Evolutionary conservation across 495 filamentous ascomycete species (phyloP).

Genomic region (Xylaria nigripes): DNA sequence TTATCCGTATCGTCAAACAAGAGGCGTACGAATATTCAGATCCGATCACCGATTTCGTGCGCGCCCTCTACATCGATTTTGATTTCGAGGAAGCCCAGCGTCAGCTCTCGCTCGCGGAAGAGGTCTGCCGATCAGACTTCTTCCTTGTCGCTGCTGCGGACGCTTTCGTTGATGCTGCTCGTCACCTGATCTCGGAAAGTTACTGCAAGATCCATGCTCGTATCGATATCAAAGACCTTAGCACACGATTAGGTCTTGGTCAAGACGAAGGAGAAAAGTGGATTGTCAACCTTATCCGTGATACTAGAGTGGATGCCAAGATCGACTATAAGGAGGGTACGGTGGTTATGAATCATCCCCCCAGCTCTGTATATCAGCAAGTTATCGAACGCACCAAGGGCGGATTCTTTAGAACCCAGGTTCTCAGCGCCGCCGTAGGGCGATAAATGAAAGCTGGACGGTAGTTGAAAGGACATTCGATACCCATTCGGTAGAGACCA

Average conservation of each 20-base stretch:
- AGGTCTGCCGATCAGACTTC: constrained; percentile 87
- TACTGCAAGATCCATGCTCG: constrained; percentile 99
- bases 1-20: constrained; percentile 88
- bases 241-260: constrained; percentile 76
- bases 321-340: constrained; percentile 98
- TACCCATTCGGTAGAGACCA: constrained; percentile 18
- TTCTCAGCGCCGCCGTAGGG: constrained; percentile 51
- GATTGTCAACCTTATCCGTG: constrained; percentile 98
- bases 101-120: constrained; percentile 82
- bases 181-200: constrained; percentile 92
- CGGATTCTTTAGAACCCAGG: constrained; percentile 81
- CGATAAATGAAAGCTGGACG: not conserved
- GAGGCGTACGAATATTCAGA: constrained; percentile 96
- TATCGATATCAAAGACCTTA: constrained; percentile 96
- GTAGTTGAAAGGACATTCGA: constrained; percentile 9
- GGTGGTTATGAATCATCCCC: constrained; percentile 98
- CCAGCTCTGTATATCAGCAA: constrained; percentile 96
- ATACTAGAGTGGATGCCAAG: constrained; percentile 95
- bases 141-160: constrained; percentile 83
- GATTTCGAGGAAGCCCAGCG: constrained; percentile 97
- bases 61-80: constrained; percentile 94
- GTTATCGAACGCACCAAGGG: constrained; percentile 96
- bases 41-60: constrained; percentile 90
- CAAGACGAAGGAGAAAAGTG: constrained; percentile 98
- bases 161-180: constrained; percentile 84